Evolutionary conservation across 805 yeast species (phyloP).

Genomic region (Candida koratica): DNA sequence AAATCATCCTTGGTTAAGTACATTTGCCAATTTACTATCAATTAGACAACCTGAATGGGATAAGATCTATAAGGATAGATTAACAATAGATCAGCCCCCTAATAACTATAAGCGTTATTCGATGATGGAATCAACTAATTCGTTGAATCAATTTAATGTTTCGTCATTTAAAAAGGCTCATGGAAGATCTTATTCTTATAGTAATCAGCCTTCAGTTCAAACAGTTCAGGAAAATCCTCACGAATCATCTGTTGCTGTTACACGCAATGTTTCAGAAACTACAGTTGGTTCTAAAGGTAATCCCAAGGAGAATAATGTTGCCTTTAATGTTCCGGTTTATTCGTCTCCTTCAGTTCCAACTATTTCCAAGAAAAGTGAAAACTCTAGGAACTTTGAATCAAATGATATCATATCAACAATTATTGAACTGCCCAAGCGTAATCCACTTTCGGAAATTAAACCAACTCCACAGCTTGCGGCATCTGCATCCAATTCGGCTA

Average conservation of each 20-base stretch:
- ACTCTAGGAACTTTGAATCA: slow-evolving; percentile 3
- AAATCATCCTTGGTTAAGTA: slow-evolving; percentile 84
- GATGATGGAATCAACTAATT: slow-evolving; percentile 39
- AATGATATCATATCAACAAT: slow-evolving; percentile 11
- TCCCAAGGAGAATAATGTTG: not conserved
- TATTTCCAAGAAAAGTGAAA: slow-evolving; percentile 3
- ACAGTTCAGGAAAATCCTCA: slow-evolving; percentile 1
- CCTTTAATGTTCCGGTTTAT: slow-evolving; percentile 3
- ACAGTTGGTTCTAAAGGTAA: not conserved
- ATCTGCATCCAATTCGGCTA: slow-evolving; percentile 8
- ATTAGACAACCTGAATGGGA: slow-evolving; percentile 94
- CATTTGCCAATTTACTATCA: slow-evolving; percentile 75
- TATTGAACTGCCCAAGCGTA: slow-evolving; percentile 17
- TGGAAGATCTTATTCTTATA: slow-evolving; percentile 31
- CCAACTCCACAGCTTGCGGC: slow-evolving; percentile 4
- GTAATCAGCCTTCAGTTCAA: slow-evolving; percentile 7
- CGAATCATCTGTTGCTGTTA: not conserved
- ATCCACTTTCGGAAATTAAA: slow-evolving; percentile 13
- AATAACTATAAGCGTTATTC: slow-evolving; percentile 41
- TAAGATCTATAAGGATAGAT: slow-evolving; percentile 37
- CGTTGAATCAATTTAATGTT: slow-evolving; percentile 29
- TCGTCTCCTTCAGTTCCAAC: slow-evolving; percentile 7
- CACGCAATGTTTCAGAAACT: not conserved
- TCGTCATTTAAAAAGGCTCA: slow-evolving; percentile 18
- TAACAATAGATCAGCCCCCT: slow-evolving; percentile 9